These are phyloP conservation scores for Graphilbum ipis-grandicollis DNA, from an alignment of 2,329 filamentous ascomycete species.

Conservation along the genomic window DNA sequence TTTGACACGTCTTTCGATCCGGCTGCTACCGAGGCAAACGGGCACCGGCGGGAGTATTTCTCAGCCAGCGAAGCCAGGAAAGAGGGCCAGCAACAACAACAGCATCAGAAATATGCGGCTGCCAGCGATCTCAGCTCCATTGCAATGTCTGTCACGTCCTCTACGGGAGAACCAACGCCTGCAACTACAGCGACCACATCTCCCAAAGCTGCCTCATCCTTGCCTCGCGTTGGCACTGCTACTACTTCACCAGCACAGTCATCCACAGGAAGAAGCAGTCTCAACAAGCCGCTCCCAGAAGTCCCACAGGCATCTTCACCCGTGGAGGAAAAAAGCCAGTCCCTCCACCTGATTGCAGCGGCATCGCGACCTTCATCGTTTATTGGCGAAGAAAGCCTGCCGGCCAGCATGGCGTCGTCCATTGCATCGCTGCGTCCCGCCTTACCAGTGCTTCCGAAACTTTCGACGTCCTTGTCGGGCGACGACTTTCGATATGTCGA, in stretches of 20 bases:
- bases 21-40: no score
- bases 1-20: slow-evolving; percentile 20
- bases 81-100: no score
- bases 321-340: slow-evolving; percentile 11
- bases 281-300: slow-evolving; percentile 51
- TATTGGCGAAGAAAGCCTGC: slow-evolving; percentile 19
- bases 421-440: slow-evolving; percentile 28
- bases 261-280: slow-evolving; percentile 4
- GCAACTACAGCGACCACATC: no score
- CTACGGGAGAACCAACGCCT: neutral
- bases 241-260: no score
- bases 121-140: neutral
- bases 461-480: slow-evolving; percentile 30
- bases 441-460: slow-evolving; percentile 38
- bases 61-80: no score
- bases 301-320: slow-evolving; percentile 38
- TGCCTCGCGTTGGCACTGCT: no score
- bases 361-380: slow-evolving; percentile 26
- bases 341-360: slow-evolving; percentile 15
- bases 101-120: neutral
- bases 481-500: slow-evolving; percentile 32
- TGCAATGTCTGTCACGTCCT: neutral
- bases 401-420: slow-evolving; percentile 26
- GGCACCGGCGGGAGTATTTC: no score
- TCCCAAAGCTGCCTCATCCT: no score